Percentiles rank a stretch among this genome's conserved stretches.
These are phyloP conservation scores for Xylaria sp. DNA, from an alignment of 2,329 filamentous ascomycete genomes.

Conservation along the genomic window DNA sequence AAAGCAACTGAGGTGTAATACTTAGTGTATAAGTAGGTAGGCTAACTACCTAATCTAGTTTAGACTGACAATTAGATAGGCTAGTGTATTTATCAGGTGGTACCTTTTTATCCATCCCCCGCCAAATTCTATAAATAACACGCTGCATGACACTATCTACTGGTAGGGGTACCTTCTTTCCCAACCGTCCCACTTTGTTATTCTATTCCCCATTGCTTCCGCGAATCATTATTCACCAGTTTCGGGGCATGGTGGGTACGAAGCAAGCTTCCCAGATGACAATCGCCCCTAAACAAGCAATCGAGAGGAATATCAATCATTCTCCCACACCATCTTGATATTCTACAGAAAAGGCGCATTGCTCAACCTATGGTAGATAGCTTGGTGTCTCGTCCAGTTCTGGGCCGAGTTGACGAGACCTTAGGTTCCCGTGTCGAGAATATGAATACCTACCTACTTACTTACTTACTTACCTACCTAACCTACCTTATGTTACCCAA, in stretches of 20 bases:
- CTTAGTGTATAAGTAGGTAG: too few species aligned
- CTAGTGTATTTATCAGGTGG: not conserved
- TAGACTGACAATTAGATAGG: not conserved
- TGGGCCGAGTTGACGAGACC: not conserved
- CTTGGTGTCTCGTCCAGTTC: not conserved
- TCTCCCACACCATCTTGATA: not conserved
- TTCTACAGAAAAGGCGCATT: not conserved
- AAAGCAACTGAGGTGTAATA: too few species aligned
- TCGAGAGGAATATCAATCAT: constrained; percentile 7
- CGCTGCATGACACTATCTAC: constrained; percentile 38
- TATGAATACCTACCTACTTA: not conserved
- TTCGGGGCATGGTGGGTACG: constrained; percentile 1
- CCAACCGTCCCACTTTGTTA: not conserved
- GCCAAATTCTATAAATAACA: constrained; percentile 39
- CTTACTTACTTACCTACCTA: not conserved
- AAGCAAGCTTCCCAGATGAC: constrained; percentile 21
- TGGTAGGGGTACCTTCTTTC: constrained; percentile 16
- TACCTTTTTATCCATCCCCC: constrained; percentile 18
- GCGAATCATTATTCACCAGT: constrained; percentile 26
- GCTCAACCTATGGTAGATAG: not conserved
- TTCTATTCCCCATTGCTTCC: constrained; percentile 5
- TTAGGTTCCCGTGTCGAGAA: too few species aligned
- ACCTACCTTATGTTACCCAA: not conserved
- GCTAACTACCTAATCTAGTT: not conserved
- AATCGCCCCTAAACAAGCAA: constrained; percentile 16